Evolutionary conservation across 106 monocot genomes (phyloP).

Genomic region (Cymbidium sinense): DNA sequence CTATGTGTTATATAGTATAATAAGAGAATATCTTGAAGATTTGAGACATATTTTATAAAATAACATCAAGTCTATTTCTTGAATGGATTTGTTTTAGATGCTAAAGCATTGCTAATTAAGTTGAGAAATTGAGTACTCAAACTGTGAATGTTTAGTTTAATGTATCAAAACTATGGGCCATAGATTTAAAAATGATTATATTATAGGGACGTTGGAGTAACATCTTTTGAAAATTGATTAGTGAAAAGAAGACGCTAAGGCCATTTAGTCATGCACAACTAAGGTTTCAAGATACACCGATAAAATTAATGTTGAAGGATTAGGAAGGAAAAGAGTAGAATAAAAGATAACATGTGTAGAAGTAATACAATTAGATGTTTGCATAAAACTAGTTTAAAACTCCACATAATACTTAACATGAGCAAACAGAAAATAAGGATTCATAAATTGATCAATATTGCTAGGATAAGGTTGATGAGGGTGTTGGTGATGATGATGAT

Average conservation of each 20-base stretch:
- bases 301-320: background rate
- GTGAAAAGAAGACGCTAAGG: background rate
- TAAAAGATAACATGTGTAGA: background rate
- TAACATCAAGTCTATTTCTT: too few species aligned
- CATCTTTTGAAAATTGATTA: background rate
- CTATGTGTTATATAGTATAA: too few species aligned
- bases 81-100: background rate
- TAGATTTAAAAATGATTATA: background rate
- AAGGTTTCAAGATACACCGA: background rate
- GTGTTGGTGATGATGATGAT: too few species aligned
- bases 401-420: background rate
- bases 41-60: too few species aligned
- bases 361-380: background rate
- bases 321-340: background rate
- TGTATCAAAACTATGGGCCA: background rate
- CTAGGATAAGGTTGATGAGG: too few species aligned
- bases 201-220: background rate
- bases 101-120: background rate
- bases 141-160: background rate
- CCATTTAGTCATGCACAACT: background rate
- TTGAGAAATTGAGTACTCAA: background rate
- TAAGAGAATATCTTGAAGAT: too few species aligned
- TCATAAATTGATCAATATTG: background rate
- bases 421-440: background rate
- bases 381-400: background rate